Evolutionary conservation across 305 asterid species (phyloP).

Genomic region (Withania somnifera): DNA sequence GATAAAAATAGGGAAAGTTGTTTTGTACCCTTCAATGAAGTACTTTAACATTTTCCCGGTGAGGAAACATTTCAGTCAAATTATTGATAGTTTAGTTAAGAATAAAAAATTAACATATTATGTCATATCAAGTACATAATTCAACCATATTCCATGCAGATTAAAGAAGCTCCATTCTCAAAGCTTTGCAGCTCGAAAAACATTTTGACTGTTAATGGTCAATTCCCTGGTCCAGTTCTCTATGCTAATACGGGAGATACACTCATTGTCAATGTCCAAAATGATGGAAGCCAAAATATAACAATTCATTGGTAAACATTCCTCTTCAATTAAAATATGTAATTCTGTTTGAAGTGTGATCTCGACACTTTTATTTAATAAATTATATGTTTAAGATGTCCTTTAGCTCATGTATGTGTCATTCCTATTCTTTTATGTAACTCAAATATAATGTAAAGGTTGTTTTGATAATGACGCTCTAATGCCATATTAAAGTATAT

Average conservation of each 20-base stretch:
- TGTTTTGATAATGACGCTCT: no score
- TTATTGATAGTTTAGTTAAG: background rate
- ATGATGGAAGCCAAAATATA: slow-evolving; percentile 39
- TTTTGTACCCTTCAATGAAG: background rate
- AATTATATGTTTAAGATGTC: no score
- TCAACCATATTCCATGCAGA: slow-evolving; percentile 15
- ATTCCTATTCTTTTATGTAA: no score
- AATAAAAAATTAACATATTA: background rate
- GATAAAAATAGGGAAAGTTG: background rate
- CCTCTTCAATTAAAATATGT: background rate
- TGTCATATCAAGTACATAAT: background rate
- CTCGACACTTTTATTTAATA: no score
- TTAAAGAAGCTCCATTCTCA: slow-evolving; percentile 32
- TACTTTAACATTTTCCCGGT: background rate
- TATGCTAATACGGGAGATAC: slow-evolving; percentile 50
- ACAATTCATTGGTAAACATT: slow-evolving; percentile 54
- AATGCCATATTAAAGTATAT: no score
- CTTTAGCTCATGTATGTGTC: no score
- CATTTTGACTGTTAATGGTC: slow-evolving; percentile 63
- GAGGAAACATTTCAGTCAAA: background rate
- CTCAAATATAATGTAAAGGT: no score
- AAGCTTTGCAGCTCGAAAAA: slow-evolving; percentile 52
- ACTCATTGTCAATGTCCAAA: slow-evolving; percentile 32
- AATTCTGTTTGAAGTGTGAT: no score
- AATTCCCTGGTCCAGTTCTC: slow-evolving; percentile 67